Evolutionary conservation across 148 eudicot genomes (phyloP).

Genomic region (Rheum nobile): DNA sequence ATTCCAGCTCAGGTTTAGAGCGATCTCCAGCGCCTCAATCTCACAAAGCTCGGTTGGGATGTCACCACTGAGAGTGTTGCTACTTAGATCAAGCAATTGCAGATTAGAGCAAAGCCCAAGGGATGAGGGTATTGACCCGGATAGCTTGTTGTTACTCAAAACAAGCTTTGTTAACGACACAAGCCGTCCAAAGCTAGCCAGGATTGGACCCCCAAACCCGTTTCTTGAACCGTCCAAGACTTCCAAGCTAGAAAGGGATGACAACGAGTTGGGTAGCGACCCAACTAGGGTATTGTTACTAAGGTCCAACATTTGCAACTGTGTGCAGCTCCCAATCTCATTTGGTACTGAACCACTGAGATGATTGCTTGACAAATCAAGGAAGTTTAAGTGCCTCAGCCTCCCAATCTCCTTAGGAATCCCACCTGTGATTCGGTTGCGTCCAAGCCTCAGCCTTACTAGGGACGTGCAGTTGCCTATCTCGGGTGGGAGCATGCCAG

Average conservation of each 20-base stretch:
- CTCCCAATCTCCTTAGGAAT: constrained; percentile 57
- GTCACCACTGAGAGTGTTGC: constrained; percentile 40
- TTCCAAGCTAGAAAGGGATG: constrained; percentile 45
- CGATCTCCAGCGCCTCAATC: constrained; percentile 60
- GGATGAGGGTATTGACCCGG: constrained; percentile 56
- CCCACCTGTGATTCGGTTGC: constrained; percentile 35
- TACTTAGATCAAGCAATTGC: constrained; percentile 73
- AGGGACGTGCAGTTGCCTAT: constrained; percentile 39
- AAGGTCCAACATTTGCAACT: constrained; percentile 56
- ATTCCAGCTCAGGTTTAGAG: constrained; percentile 61
- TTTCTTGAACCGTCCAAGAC: constrained; percentile 60
- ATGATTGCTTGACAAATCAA: constrained; percentile 53
- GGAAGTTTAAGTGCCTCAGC: constrained; percentile 46
- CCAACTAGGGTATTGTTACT: constrained; percentile 40
- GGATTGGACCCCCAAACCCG: constrained; percentile 40
- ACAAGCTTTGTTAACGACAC: constrained; percentile 47
- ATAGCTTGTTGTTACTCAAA: constrained; percentile 35
- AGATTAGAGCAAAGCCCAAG: constrained; percentile 53
- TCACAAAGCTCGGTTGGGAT: constrained; percentile 47
- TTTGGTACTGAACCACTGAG: constrained; percentile 52
- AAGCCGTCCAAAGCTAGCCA: constrained; percentile 56
- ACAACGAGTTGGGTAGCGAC: constrained; percentile 39
- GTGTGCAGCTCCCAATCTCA: constrained; percentile 52
- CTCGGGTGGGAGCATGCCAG: constrained; percentile 52
- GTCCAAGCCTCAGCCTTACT: constrained; percentile 41